Conservation (phyloP, 352 stramenopile species). For the Globisporangium spinosum region DNA sequence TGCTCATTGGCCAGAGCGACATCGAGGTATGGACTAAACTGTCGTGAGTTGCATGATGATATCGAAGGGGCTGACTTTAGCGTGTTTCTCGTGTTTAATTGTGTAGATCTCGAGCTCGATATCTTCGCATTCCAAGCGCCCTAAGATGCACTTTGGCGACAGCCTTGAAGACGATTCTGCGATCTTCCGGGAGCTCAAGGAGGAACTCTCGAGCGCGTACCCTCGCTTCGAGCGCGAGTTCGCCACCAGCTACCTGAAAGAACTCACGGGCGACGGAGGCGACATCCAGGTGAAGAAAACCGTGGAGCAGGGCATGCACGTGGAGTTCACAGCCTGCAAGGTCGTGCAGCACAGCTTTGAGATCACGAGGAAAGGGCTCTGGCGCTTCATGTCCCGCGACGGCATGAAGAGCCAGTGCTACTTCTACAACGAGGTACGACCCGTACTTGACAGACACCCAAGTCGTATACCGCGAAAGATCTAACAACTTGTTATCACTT, state of each 20-base stretch:
- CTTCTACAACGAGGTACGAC: slow-evolving; percentile 21
- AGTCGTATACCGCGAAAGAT: too few species aligned
- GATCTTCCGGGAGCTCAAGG: slow-evolving; percentile 28
- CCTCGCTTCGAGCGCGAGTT: slow-evolving; percentile 22
- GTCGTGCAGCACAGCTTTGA: slow-evolving; percentile 33
- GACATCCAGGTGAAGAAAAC: slow-evolving; percentile 23
- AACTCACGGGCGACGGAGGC: slow-evolving; percentile 10
- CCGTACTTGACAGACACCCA: too few species aligned
- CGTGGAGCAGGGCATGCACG: slow-evolving; percentile 19
- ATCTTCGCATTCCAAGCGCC: slow-evolving; percentile 17
- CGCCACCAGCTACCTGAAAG: slow-evolving; percentile 4
- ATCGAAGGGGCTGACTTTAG: too few species aligned
- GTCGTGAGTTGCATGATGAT: too few species aligned
- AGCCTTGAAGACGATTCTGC: slow-evolving; percentile 20
- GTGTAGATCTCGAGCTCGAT: slow-evolving; percentile 14
- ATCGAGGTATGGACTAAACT: slow-evolving; percentile 18
- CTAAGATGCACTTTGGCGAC: slow-evolving; percentile 11
- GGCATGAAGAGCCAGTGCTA: slow-evolving; percentile 27
- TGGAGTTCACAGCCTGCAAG: slow-evolving; percentile 32
- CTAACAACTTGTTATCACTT: too few species aligned
- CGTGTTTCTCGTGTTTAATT: background rate
- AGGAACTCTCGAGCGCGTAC: slow-evolving; percentile 20
- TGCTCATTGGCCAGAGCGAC: slow-evolving; percentile 22
- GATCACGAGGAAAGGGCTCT: slow-evolving; percentile 29
- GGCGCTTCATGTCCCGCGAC: slow-evolving; percentile 32